Evolutionary conservation across 208 protist genomes (phyloP), one percentile per base, ranked within the genome.

Genomic region (Porcisia hertigi): DNA sequence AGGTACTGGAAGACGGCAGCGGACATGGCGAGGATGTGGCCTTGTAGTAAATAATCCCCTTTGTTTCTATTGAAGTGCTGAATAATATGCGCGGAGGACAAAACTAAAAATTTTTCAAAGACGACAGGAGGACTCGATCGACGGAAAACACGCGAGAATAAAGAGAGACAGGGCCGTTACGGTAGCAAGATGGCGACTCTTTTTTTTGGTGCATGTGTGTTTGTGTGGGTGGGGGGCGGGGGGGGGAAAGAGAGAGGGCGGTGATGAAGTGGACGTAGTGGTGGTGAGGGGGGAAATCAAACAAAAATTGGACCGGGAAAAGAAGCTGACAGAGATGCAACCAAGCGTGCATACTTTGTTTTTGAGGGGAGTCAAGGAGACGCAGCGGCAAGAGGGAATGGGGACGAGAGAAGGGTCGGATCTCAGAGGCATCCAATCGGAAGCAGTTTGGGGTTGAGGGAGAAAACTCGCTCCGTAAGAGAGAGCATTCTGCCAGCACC

Each of bases 1-100:
- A 97, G 80, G 86, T 93, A 96, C 73, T 69, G 66, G 74, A 88
- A 80, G 57, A 87, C 58, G 63, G 43, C 66, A 43, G 87, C 89
- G 81, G 81, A 88, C 85, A 89, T 92, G 65, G 41, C 78, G 47
- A 59, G 43, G 14, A 64, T 34, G 25, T 36, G 67, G 47, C n/a
- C 36, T n/a, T 16, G 58, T n/a, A 16, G 25, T 1, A 52, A 55
- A 67, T 64, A 58, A 45, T 70, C 3, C 30, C 7, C 23, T 34
- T 45, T 62, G 11, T 49, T n/a, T 69, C 25, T 30, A 36, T 20
- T 39, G 41, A 39, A 11, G 30, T 30, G 30, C 0, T 30, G 30
- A 30, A 30, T 30, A 60, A 30, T 60, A 60, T 52, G 47, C 20
- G 14, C 39, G 41, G 39, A 1, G 1, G n/a, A 69, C 11, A 39